A percentile compares a stretch with the other conserved stretches of the same genome.
Conservation (phyloP, 1,284 basidiomycete species). For the Hymenochaete sp. region DNA sequence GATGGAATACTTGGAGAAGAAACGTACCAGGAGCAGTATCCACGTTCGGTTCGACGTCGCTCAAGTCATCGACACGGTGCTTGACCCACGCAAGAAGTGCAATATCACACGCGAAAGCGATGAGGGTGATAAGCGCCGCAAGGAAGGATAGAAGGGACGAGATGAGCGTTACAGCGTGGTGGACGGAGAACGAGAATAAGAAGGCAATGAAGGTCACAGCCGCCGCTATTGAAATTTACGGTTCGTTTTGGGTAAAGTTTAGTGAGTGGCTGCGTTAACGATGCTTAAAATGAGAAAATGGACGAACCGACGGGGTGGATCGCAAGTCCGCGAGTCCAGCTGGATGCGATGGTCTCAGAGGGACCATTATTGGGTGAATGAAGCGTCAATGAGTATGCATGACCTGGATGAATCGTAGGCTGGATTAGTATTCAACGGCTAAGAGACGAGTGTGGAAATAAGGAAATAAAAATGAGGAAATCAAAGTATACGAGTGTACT, state of each 20-base stretch:
- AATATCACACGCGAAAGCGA: conserved; percentile 67
- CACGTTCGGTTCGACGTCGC: conserved; percentile 35
- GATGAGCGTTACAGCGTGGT: conserved; percentile 48
- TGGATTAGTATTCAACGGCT: not conserved
- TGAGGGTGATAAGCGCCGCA: conserved; percentile 52
- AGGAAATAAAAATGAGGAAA: no score
- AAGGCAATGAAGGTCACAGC: conserved; percentile 56
- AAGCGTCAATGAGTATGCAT: conserved; percentile 14
- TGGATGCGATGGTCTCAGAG: conserved; percentile 33
- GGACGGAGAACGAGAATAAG: conserved; percentile 52
- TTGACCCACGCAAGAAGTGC: conserved; percentile 58
- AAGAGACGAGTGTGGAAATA: not conserved
- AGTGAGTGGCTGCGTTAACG: conserved; percentile 4
- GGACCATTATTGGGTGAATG: conserved; percentile 15
- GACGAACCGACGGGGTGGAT: conserved; percentile 63
- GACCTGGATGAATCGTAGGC: conserved; percentile 8
- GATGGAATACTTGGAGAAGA: conserved; percentile 1
- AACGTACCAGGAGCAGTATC: conserved; percentile 49
- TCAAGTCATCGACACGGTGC: conserved; percentile 41
- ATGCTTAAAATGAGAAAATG: not conserved
- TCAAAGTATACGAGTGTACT: not conserved
- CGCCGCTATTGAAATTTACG: conserved; percentile 38
- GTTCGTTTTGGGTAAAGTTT: conserved; percentile 12
- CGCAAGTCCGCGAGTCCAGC: conserved; percentile 66
- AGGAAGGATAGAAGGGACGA: conserved; percentile 58